A percentile compares a stretch with the other conserved stretches of the same genome.
phyloP scores from a whole-genome alignment of 2,329 filamentous ascomycete species.

The Clonostachys chloroleuca region DNA sequence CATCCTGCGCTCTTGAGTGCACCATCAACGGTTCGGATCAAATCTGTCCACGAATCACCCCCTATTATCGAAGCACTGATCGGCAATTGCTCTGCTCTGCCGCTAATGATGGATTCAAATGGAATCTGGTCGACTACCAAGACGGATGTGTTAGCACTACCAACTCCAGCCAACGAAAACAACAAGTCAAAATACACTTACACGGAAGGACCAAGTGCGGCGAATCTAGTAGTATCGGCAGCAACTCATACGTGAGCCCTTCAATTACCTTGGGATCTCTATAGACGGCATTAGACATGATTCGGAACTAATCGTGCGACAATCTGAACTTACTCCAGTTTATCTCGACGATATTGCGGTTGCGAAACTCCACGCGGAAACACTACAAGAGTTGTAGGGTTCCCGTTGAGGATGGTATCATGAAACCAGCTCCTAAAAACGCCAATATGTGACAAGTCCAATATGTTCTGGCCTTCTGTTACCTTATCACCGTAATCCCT shows the following conservation, averaged over 20 bases:
- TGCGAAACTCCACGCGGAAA: background rate
- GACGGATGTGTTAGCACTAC: too few relatives aligned
- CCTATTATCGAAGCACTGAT: conserved; percentile 22
- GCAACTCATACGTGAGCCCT: conserved; percentile 15
- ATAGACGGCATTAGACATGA: too few relatives aligned
- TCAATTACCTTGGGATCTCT: background rate
- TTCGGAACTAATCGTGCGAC: too few relatives aligned
- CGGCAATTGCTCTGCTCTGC: conserved; percentile 17
- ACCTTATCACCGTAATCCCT: conserved; percentile 16
- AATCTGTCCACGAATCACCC: too few relatives aligned
- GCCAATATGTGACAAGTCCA: conserved; percentile 12
- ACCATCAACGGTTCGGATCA: too few relatives aligned
- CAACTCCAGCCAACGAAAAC: background rate
- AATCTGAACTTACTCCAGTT: too few relatives aligned
- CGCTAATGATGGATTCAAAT: conserved; percentile 20
- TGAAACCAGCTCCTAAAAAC: conserved; percentile 10
- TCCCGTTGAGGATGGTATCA: background rate
- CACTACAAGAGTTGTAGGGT: background rate
- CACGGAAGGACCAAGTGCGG: conserved; percentile 26
- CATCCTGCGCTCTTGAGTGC: too few relatives aligned
- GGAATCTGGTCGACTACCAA: conserved; percentile 19
- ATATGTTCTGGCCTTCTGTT: conserved; percentile 12
- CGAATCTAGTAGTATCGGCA: conserved; percentile 18
- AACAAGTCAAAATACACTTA: conserved; percentile 12
- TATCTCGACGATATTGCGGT: too few relatives aligned